Percentiles rank a stretch among this genome's conserved stretches.
These are phyloP conservation scores for Blastobotrys chiropterorum DNA, from an alignment of 805 yeast genomes.

Conservation along the genomic window DNA sequence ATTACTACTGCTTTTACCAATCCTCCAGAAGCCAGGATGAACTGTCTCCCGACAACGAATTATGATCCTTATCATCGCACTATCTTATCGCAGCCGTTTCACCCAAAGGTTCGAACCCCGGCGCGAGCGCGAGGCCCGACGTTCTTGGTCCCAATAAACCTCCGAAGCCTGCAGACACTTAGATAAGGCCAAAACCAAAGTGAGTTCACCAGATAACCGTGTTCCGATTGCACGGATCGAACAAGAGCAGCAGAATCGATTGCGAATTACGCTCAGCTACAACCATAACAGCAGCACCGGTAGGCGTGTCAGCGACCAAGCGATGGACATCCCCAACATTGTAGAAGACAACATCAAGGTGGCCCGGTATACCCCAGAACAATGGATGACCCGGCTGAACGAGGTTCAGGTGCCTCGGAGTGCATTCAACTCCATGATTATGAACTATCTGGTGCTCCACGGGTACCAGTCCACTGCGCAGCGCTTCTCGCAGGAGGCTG, in stretches of 20 bases:
- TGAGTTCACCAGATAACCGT: neutral
- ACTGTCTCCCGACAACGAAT: no score
- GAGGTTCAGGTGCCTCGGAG: slow-evolving; percentile 21
- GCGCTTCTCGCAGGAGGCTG: slow-evolving; percentile 52
- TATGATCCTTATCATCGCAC: no score
- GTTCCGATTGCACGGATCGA: neutral
- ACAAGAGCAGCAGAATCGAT: neutral
- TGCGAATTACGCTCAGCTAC: slow-evolving; percentile 3
- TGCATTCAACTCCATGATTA: slow-evolving; percentile 45
- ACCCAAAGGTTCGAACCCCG: no score
- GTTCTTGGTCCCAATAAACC: no score
- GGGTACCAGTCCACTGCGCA: slow-evolving; percentile 67
- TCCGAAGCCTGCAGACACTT: neutral
- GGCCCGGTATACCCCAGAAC: slow-evolving; percentile 20
- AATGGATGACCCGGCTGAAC: slow-evolving; percentile 26
- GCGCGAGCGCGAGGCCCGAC: no score
- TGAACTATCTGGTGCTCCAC: slow-evolving; percentile 71
- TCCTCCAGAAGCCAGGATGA: no score
- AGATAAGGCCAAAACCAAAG: neutral
- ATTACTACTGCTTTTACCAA: no score
- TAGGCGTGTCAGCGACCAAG: neutral
- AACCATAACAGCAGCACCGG: neutral
- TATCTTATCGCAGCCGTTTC: no score
- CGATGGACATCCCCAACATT: slow-evolving; percentile 9
- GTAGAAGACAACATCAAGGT: neutral